Evolutionary conservation across 2,329 filamentous ascomycete genomes (phyloP).

Genomic region (Botrytis aclada): DNA sequence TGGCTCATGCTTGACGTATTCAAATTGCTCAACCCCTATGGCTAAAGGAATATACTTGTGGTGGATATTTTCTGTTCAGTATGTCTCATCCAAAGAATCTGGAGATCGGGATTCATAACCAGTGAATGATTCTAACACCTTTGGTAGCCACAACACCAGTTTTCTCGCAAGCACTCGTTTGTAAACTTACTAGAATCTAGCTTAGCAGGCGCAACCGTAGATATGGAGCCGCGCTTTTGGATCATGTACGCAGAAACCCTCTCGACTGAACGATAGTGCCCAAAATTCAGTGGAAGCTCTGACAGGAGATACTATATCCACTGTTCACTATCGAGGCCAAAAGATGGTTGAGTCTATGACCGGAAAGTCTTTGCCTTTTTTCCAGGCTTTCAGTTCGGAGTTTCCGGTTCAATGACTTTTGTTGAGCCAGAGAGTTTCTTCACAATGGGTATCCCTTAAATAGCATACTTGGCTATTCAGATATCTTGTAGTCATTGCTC

Average conservation of each 20-base stretch:
- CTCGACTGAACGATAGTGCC: neutral
- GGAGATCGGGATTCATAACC: neutral
- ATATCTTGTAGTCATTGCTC: neutral
- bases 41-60: neutral
- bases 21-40: neutral
- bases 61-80: neutral
- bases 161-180: neutral
- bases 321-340: neutral
- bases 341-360: neutral
- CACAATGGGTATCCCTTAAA: neutral
- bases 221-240: neutral
- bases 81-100: neutral
- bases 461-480: neutral
- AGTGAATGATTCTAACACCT: neutral
- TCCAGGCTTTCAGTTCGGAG: neutral
- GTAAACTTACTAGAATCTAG: neutral
- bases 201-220: neutral
- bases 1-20: neutral
- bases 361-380: fast-evolving
- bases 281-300: neutral
- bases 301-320: neutral
- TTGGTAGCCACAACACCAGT: neutral
- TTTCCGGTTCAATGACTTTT: neutral
- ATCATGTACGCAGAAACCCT: neutral
- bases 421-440: neutral